Base-by-base conservation (phyloP, 2,329 filamentous ascomycete genomes). In the Exophiala mesophila region DNA sequence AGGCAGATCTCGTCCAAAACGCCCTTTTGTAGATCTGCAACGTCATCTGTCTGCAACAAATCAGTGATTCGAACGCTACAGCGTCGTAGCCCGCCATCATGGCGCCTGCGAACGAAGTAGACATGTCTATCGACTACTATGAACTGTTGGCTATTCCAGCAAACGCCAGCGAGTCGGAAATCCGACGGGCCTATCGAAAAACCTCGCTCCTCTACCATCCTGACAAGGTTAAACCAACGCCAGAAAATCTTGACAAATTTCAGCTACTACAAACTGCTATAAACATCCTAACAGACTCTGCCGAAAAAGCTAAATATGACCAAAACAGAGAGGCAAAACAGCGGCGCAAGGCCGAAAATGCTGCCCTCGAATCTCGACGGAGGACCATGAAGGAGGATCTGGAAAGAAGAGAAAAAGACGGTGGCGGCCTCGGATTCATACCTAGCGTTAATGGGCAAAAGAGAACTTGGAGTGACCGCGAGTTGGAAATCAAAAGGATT, bases 151-250 rank as follows among this genome's bases (percentile, higher is more conserved):
- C 76, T 41, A 72, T 92, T 36, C 43, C 47, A 1, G 70, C 79
- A 42, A 71, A 79, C 15, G 74, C 80, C 13, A 78, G 82, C 1
- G 82, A 83, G 42, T 68, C 78, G n/a, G 83, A 88, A 49, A 83
- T 94, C 57, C 82, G 86, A 51, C 81, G 84, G 54, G 88, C 87
- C 32, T 96, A 90, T 72, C 80, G 88, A 45, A 85, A 86, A 57
- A 82, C 83, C 20, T 88, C 88, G 3, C 72, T 95, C n/a, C 88
- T 87, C 59, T 88, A 89, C 70, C 90, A 97, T 63, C 90, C 90
- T 1, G 90, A 97, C 73, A 95, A 96, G 68, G 82, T 89, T 41
- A 78, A 82, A 50, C 69, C 74, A 26, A 87, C 83, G 3, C 65
- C 68, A 4, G 67, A 68, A 56, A 87, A 92, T 54, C 74, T 86